Percentiles rank a stretch among this genome's conserved stretches.
Evolutionary conservation across 208 protist species (phyloP).

Genomic region (Acanthamoeba royreba): DNA sequence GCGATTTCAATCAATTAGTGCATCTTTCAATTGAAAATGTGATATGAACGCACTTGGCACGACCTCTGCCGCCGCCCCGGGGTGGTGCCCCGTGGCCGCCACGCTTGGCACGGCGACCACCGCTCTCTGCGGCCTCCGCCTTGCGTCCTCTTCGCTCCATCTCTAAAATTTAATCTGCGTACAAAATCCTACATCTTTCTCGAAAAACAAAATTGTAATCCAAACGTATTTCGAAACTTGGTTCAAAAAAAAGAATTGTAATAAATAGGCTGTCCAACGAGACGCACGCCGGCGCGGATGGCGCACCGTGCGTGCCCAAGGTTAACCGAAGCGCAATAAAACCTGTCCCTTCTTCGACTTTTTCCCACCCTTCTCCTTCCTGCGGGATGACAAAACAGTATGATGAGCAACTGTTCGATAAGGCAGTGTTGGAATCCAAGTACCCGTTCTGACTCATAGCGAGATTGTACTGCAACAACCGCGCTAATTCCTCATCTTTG

Average conservation of each 20-base stretch:
- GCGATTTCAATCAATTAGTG: background rate
- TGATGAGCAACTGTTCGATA: no score
- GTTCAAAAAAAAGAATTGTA: no score
- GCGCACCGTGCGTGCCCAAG: no score
- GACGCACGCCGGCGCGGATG: no score
- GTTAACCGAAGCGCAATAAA: background rate
- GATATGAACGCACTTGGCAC: background rate
- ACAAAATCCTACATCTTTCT: no score
- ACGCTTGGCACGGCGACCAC: background rate
- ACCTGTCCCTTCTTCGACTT: background rate
- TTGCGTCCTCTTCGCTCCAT: background rate
- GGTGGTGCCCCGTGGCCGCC: background rate
- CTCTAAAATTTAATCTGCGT: no score
- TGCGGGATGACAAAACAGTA: background rate
- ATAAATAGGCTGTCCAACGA: no score
- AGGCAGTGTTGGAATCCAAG: background rate
- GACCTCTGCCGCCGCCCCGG: background rate
- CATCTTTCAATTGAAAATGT: background rate
- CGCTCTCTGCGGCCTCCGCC: background rate
- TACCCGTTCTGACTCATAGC: background rate
- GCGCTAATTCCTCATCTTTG: background rate
- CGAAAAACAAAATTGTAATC: no score
- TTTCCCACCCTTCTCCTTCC: background rate
- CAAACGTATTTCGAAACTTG: no score
- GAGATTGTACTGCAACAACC: background rate